Evolutionary conservation across 305 asterid species (phyloP).

Genomic region (Galium porrigens): DNA sequence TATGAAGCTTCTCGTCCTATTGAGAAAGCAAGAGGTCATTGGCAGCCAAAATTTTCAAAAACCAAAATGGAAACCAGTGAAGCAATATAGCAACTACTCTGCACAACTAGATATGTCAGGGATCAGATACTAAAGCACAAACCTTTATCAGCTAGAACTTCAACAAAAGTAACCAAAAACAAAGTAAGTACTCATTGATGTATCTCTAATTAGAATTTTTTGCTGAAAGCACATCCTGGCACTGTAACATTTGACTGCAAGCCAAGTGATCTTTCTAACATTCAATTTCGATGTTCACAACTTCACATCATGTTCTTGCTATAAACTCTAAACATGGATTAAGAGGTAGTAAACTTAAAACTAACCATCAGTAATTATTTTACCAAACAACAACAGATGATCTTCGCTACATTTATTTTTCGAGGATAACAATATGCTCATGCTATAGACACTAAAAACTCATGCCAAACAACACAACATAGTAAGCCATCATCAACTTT

Average conservation of each 20-base stretch:
- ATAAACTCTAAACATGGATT: not conserved
- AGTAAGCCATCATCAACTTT: not conserved
- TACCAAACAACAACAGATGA: not conserved
- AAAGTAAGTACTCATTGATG: not conserved
- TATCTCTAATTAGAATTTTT: not conserved
- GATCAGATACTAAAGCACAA: not conserved
- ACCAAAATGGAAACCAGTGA: not conserved
- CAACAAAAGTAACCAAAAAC: no score
- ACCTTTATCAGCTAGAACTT: not conserved
- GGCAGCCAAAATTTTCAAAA: not conserved
- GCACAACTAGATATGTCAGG: not conserved
- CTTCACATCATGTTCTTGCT: not conserved
- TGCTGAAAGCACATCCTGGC: not conserved
- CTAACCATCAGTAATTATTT: not conserved
- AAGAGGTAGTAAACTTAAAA: not conserved
- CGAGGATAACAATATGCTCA: not conserved
- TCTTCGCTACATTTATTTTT: no score
- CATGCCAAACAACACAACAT: not conserved
- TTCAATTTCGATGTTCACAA: not conserved
- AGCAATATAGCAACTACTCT: not conserved
- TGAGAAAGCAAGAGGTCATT: slow-evolving; percentile 11
- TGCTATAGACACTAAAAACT: not conserved
- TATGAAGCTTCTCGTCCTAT: slow-evolving; percentile 73
- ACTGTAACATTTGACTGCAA: not conserved
- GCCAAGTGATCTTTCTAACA: not conserved